Base-by-base conservation (phyloP, 2,329 filamentous ascomycete genomes). In the Phyllosticta paracitricarpa region DNA sequence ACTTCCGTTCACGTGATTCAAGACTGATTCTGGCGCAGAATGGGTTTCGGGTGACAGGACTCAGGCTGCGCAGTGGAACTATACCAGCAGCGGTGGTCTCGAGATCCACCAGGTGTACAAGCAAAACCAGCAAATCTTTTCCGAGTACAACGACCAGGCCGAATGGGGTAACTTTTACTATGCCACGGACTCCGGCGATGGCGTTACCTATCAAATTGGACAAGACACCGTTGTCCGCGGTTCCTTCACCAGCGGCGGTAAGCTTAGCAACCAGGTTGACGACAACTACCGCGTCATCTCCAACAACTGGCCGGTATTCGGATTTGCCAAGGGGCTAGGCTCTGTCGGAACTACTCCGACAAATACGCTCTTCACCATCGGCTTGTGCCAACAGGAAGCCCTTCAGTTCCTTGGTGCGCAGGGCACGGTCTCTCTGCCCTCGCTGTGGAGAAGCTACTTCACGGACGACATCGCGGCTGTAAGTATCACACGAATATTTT, bases 1-100 rank as follows among this genome's bases (percentile, higher is more conserved):
- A 33, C 53, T 51, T 26, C 30, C 33, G n/a, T 35, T n/a, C 4
- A 5, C 22, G 22, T 3, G 12, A 17, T 12, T 22, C 6, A 14
- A 51, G 57, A 51, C 56, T 54, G n/a, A 26, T 19, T 6, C 17
- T n/a, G 48, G 40, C 35, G 51, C 62, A 89, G 88, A 92, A 79
- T 91, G 86, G 84, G 81, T 84, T 2, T 86, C 86, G 14, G 86
- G 87, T 24, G 82, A 91, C 67, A 73, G 75, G 6, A 72, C 66
- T 26, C 75, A 81, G 3, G 69, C 80, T 48, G 81, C 86, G 51
- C 72, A 85, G 66, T 91, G 88, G 88, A 80, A 84, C 55, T 82
- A 82, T 63, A 79, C 70, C 12, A 70, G 65, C 5, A 66, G 67
- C 30, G 66, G 68, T 56, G 65, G 65, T 51, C 59, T 89, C 48